Evolutionary conservation across 257 asterid genomes (phyloP).

Genomic region (Scutellaria barbata): DNA sequence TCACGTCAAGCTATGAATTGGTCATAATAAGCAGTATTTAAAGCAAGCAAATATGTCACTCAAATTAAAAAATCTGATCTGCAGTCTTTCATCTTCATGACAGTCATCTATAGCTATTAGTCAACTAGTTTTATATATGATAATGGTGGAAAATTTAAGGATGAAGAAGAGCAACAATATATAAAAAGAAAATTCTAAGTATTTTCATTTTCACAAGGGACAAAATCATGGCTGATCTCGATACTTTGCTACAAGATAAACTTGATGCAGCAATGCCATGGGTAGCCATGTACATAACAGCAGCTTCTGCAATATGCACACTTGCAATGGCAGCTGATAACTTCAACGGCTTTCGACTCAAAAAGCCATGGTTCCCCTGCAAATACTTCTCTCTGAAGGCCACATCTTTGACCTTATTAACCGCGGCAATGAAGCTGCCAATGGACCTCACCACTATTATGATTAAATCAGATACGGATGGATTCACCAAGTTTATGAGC

Average conservation of each 20-base stretch:
- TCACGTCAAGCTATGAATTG: no score
- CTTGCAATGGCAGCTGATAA: constrained; percentile 33
- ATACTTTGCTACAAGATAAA: background rate
- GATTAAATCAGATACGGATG: background rate
- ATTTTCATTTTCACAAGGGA: no score
- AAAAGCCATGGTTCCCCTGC: constrained; percentile 45
- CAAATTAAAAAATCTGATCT: no score
- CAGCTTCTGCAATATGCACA: constrained; percentile 26
- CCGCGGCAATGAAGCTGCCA: constrained; percentile 41
- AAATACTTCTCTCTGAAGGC: constrained; percentile 41
- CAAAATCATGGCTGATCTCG: background rate
- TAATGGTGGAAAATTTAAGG: no score
- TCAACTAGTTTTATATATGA: no score
- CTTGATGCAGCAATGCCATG: constrained; percentile 36
- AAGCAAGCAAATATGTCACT: no score
- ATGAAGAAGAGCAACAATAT: no score
- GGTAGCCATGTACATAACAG: constrained; percentile 25
- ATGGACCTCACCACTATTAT: constrained; percentile 35
- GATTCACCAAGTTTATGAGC: background rate
- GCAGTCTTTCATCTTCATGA: no score
- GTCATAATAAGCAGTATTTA: no score
- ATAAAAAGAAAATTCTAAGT: no score
- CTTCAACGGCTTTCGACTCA: constrained; percentile 7
- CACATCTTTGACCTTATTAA: constrained; percentile 35
- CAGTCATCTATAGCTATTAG: no score